Percentiles rank a stretch among this genome's conserved stretches.
These are phyloP conservation scores for Neophaeococcomyces mojaviensis DNA, from an alignment of 2,329 filamentous ascomycete genomes.

Conservation along the genomic window DNA sequence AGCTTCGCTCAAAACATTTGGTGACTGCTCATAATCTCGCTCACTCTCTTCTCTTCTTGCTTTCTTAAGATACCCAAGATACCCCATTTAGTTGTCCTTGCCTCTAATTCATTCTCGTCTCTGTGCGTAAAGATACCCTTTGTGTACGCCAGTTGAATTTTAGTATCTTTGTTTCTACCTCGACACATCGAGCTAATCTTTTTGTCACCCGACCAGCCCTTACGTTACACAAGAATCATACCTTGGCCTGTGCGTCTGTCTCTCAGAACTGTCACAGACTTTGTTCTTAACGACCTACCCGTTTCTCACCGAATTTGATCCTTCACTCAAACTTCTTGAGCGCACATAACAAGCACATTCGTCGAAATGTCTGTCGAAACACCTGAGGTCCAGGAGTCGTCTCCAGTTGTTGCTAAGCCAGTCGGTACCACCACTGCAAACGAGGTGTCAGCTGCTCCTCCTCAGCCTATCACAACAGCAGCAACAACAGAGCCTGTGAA, in stretches of 20 bases:
- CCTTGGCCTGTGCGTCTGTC: constrained; percentile 6
- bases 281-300: background rate
- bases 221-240: constrained; percentile 2
- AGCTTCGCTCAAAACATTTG: constrained; percentile 24
- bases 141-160: constrained; percentile 4
- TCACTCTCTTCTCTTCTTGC: constrained; percentile 21
- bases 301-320: background rate
- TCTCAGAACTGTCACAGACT: background rate
- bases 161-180: constrained; percentile 6
- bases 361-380: constrained; percentile 60
- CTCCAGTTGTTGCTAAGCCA: constrained; percentile 32
- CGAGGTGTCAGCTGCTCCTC: constrained; percentile 7
- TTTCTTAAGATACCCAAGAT: constrained; percentile 14
- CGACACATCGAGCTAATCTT: constrained; percentile 2
- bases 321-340: constrained; percentile 18
- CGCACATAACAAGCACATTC: constrained; percentile 19
- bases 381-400: constrained; percentile 62
- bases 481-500: constrained; percentile 16
- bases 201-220: constrained; percentile 1
- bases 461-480: background rate
- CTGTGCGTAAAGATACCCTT: constrained; percentile 6
- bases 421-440: constrained; percentile 25
- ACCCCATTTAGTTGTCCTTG: constrained; percentile 16
- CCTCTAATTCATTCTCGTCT: constrained; percentile 21
- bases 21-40: constrained; percentile 21